Percentiles rank a stretch among this genome's conserved stretches.
Conservation (phyloP, 352 stramenopile genomes). For the Globisporangium sylvaticum region DNA sequence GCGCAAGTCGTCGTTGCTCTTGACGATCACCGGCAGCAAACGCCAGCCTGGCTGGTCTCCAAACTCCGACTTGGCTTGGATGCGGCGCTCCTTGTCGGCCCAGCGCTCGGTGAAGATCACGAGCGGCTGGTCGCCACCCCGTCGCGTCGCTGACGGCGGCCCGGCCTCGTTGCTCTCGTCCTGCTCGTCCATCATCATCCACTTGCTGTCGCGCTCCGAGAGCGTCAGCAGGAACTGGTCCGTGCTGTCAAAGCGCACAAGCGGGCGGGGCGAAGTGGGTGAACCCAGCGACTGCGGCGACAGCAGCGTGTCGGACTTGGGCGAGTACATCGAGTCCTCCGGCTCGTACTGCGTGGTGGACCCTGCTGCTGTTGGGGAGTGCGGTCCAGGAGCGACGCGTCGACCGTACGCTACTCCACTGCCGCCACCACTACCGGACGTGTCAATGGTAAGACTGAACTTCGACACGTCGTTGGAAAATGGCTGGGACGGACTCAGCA, state of each 20-base stretch:
- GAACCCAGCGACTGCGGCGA: conserved; percentile 60
- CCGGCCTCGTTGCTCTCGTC: conserved; percentile 17
- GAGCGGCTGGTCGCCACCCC: conserved; percentile 35
- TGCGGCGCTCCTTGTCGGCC: conserved; percentile 91
- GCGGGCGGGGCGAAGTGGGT: conserved; percentile 45
- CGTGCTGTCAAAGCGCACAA: conserved; percentile 72
- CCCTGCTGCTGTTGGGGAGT: neutral
- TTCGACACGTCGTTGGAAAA: conserved; percentile 25
- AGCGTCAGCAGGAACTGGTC: conserved; percentile 68
- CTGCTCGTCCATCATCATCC: conserved; percentile 50
- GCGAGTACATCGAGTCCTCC: conserved; percentile 43
- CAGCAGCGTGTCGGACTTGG: conserved; percentile 48
- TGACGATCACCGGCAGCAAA: conserved; percentile 94
- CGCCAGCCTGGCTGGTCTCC: conserved; percentile 85
- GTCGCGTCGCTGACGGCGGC: conserved; percentile 11
- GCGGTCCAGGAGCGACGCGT: conserved; percentile 4
- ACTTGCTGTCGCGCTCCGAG: conserved; percentile 68
- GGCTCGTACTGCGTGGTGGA: neutral
- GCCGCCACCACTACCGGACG: conserved; percentile 16
- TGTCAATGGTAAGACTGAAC: conserved; percentile 43
- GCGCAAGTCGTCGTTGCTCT: conserved; percentile 97
- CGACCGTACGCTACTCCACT: conserved; percentile 2
- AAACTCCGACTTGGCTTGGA: conserved; percentile 86
- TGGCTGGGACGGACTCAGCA: conserved; percentile 22
- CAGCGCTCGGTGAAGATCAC: conserved; percentile 95